Evolutionary conservation across 179 eudicot species (phyloP), one percentile per base, ranked within the genome.

Genomic region (Silene noctiflora): DNA sequence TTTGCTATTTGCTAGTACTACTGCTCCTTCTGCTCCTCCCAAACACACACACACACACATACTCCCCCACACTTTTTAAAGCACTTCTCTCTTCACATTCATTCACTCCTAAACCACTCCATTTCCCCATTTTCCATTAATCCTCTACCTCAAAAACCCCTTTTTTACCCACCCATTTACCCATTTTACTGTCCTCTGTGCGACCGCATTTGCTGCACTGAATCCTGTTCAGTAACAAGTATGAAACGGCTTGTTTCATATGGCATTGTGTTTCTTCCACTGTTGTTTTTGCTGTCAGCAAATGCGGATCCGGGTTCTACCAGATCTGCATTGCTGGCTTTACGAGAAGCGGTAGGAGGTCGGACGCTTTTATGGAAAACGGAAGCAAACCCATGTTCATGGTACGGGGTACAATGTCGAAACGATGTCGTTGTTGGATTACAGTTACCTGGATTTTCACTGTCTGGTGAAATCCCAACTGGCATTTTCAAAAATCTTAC

Each of bases 401-500:
- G 89, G 87, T 76, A 80, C 31, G 91, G 91, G 8, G 88, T 89
- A 24, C 60, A 3, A 14, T 92, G 97, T 78, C 55, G 69, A 66
- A 78, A 77, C 79, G 75, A 68, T 78, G 71, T 74, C 42, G 93
- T 91, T 24, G 17, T 63, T 1, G 93, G 83, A 67, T 86, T 93
- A 21, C 91, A 77, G n/a, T 76, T 93, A 31, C 98, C 98, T 3
- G 98, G 89, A 0, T 81, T 81, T 74, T 88, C 90, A 1, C 89
- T 93, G 29, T 68, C 89, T 62, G 98, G 98, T 3, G 63, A 27
- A 3, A 67, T 93, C 58, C 97, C 98, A 2, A 33, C 66, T 3
- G 78, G 82, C 72, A 79, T 91, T 12, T 72, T 93, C 65, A 79
- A 77, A 0, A 90, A 87, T 55, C 72, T 93, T 8, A 84, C 97